Base-by-base conservation (phyloP, 1,284 basidiomycete genomes). In the Cutaneotrichosporon sp. region DNA sequence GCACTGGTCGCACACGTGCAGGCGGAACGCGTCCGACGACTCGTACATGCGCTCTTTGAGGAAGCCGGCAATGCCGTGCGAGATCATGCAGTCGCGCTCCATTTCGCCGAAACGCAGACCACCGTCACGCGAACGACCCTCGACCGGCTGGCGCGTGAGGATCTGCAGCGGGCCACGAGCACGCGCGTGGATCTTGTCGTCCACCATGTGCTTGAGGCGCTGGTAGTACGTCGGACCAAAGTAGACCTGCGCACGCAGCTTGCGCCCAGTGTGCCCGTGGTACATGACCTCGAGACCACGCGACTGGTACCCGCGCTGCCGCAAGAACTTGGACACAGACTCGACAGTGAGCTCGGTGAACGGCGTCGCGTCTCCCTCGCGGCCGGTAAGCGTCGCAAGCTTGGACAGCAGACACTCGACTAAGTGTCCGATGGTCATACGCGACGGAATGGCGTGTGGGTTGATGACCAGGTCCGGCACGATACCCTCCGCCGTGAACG, bases 371-470 rank as follows among this genome's bases (percentile, higher is more conserved):
- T 99, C 95, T 68, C 95, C 95, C 79, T 98, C 95, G 66, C 93
- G 90, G 46, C 97, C 95, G 56, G 93, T 91, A 63, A 99, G 85
- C 1, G 97, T 97, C 1, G 95, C 93, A 1, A 99, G 89, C 79
- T 99, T 99, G 34, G 91, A 94, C 51, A 99, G 83, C 53, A 99
- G 83, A 87, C 95, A 97, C 81, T 99, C 95, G 76, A 99, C 95
- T 85, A 99, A 88, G 82, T 99, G 97, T 16, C 95, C 95, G 74
- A 99, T 99, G 16, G 95, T 99, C 95, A 99, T 99, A 83, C 97
- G 95, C 64, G 95, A 98, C 6, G 95, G 95, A 81, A 99, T 98
- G 73, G 95, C 97, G 81, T 99, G 95, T 34, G 95, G 95, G 75
- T 99, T 99, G 82, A 99, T 99, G 82, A 99, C 87, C 72, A 99